Evolutionary conservation across 768 basidiomycete genomes (phyloP), one percentile per base, ranked within the genome.

Genomic region (Dacryopinax primogenitus): DNA sequence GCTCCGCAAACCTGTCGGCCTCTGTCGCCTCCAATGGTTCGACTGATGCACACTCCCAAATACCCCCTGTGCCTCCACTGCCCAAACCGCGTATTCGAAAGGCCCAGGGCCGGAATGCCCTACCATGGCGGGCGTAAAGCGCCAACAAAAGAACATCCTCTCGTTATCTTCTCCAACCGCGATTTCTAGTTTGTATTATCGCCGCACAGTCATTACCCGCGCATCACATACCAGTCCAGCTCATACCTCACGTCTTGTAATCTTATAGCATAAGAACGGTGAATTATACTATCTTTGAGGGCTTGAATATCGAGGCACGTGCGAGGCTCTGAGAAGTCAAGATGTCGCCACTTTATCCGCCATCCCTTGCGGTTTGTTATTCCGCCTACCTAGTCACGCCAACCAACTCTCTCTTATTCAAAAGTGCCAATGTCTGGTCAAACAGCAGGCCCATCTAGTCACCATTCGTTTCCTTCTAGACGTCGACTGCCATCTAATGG

Each of bases 41-140:
- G 9, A 18, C 30, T 9, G n/a, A n/a, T n/a, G 2, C 51, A 7
- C 26, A 58, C 11, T 26, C 51, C 51, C 51, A 21, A 3, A 2
- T 30, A 28, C 3, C 13, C 4, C 3, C 51, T 11, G 3, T 30
- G 4, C 9, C 51, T 11, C 15, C 30, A 58, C 51, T 32, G 51
- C 51, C 51, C 7, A 58, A 58, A 32, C 51, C 51, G 4, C 23
- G 51, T 2, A 58, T 58, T 28, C 51, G 51, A 58, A 58, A 58
- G 26, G 26, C 51, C 30, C 51, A 58, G 32, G 51, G 13, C 32
- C 51, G 51, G 26, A 58, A 26, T 30, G 51, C 13, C 51, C 51
- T 58, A 58, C 51, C 51, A 3, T 58, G 51, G 51, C 51, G 51
- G n/a, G n/a, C n/a, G n/a, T n/a, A n/a, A n/a, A n/a, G n/a, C n/a